Conservation (phyloP, 2,329 filamentous ascomycete species). For the Stenocarpella maydis region DNA sequence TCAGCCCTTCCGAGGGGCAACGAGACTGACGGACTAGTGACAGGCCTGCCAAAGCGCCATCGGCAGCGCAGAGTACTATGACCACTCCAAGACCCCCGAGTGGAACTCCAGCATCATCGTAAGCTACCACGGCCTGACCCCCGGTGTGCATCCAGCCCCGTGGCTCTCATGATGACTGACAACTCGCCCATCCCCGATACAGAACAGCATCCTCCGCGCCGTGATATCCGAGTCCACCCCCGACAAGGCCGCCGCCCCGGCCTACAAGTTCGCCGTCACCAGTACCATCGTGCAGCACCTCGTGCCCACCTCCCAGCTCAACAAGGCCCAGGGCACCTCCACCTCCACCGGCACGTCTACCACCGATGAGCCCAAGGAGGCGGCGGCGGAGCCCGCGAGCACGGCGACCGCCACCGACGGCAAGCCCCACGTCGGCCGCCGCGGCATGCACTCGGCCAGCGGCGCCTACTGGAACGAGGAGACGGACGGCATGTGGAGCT, state of each 20-base stretch:
- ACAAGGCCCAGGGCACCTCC: constrained; percentile 65
- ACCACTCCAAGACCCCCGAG: constrained; percentile 81
- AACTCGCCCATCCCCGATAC: constrained; percentile 21
- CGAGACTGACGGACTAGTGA: constrained; percentile 34
- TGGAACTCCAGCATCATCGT: constrained; percentile 97
- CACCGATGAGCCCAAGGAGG: constrained; percentile 63
- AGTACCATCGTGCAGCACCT: constrained; percentile 98
- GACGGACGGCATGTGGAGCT: constrained; percentile 89
- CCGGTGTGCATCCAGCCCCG: not conserved
- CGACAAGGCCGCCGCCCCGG: constrained; percentile 63
- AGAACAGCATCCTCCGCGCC: constrained; percentile 80
- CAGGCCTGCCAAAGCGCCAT: constrained; percentile 87
- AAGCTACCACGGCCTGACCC: constrained; percentile 46
- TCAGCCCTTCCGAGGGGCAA: not conserved
- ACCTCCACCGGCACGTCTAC: constrained; percentile 58
- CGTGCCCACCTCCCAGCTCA: constrained; percentile 70
- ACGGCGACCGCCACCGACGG: constrained; percentile 64
- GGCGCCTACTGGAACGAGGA: constrained; percentile 92
- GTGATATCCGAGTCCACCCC: constrained; percentile 79
- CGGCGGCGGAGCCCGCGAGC: constrained; percentile 47
- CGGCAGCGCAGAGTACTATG: constrained; percentile 78
- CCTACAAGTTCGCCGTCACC: constrained; percentile 95
- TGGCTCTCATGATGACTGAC: constrained; percentile 33
- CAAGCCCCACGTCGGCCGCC: constrained; percentile 79
- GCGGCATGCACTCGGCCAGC: constrained; percentile 89